Conservation (phyloP, 208 protist genomes). For the Wallacemonas sp. region DNA sequence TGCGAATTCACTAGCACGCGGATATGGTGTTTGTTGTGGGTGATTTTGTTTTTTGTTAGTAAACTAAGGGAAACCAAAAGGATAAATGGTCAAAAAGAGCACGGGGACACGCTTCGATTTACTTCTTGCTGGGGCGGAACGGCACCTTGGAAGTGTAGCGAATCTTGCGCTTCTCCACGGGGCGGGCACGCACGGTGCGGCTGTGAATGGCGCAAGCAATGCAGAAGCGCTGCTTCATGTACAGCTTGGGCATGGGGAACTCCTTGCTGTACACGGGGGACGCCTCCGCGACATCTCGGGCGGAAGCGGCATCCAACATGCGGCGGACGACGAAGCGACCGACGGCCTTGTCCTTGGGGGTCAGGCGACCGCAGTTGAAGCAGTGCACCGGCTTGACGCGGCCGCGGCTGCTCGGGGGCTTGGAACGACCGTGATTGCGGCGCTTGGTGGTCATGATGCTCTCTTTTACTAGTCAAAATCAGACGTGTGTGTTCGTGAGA, state of each 20-base stretch:
- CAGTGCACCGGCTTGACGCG: conserved; percentile 92
- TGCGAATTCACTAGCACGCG: too few species aligned
- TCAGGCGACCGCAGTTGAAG: conserved; percentile 93
- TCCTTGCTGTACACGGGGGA: conserved; percentile 91
- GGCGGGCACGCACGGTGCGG: conserved; percentile 95
- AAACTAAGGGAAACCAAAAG: conserved; percentile 19
- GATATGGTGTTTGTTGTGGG: conserved; percentile 15
- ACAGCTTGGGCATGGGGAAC: conserved; percentile 98
- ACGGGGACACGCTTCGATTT: conserved; percentile 16
- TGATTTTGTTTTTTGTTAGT: conserved; percentile 22
- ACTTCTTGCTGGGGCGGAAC: conserved; percentile 63
- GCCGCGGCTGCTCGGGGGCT: conserved; percentile 90
- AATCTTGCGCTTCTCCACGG: conserved; percentile 78
- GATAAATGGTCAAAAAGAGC: conserved; percentile 23
- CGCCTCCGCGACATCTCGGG: conserved; percentile 97
- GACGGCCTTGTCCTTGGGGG: conserved; percentile 98
- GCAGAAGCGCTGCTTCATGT: conserved; percentile 99
- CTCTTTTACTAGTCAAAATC: conserved; percentile 5
- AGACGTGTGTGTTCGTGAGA: too few species aligned
- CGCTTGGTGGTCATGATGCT: conserved; percentile 92
- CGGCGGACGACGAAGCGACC: conserved; percentile 98
- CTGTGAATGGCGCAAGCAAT: conserved; percentile 99
- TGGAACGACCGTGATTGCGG: conserved; percentile 92
- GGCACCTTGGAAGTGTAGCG: conserved; percentile 86
- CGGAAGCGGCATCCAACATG: conserved; percentile 97